Conservation (phyloP, 2,329 filamentous ascomycete genomes). For the Sporothrix brunneoviolacea region DNA sequence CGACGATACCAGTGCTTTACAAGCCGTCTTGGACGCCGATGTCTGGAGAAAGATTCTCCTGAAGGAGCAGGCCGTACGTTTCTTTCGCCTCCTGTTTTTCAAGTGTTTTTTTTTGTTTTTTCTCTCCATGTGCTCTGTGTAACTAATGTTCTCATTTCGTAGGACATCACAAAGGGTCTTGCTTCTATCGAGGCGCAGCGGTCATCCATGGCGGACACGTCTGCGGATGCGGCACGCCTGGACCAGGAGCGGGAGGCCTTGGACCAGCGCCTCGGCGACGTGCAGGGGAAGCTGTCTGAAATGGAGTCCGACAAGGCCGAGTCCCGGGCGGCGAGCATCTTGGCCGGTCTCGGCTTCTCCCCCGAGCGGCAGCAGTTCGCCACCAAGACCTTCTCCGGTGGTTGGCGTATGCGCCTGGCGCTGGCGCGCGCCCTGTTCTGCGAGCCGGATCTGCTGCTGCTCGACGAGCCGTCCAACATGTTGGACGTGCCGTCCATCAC, state of each 20-base stretch:
- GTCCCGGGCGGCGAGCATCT: constrained; percentile 86
- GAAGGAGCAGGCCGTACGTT: constrained; percentile 71
- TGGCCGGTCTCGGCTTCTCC: constrained; percentile 95
- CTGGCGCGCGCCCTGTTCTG: constrained; percentile 94
- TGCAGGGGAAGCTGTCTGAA: constrained; percentile 86
- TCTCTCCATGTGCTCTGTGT: constrained; percentile 10
- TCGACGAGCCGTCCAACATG: constrained; percentile 99
- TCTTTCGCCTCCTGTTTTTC: neutral
- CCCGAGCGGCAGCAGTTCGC: constrained; percentile 83
- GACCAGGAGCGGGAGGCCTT: constrained; percentile 85
- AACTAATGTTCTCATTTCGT: neutral
- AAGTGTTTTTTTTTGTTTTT: neutral
- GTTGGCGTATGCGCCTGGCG: constrained; percentile 98
- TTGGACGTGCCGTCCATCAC: constrained; percentile 99
- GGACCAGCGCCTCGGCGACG: constrained; percentile 83
- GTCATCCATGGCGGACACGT: constrained; percentile 79
- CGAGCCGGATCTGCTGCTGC: constrained; percentile 88
- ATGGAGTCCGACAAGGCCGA: constrained; percentile 99
- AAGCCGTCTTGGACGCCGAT: constrained; percentile 93
- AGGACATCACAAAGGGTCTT: constrained; percentile 73
- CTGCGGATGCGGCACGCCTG: constrained; percentile 75
- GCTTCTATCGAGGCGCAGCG: constrained; percentile 71
- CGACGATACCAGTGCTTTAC: constrained; percentile 89
- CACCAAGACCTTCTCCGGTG: constrained; percentile 97
- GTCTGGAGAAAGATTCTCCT: constrained; percentile 97